phyloP scores from a whole-genome alignment of 78 protist species.

The Dictyostelium brefeldianum region DNA sequence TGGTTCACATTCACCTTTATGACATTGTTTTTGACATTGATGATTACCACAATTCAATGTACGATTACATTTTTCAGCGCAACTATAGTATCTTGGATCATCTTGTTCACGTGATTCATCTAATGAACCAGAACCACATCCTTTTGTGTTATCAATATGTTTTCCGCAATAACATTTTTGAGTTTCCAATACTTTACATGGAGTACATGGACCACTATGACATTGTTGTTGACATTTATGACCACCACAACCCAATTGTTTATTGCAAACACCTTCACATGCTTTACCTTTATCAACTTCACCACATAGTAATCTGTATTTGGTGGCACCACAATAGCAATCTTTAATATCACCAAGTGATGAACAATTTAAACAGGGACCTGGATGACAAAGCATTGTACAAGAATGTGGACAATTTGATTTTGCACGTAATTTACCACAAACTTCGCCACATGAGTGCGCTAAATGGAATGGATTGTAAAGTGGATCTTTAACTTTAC shows the following conservation, averaged over 20 bases:
- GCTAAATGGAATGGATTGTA: constrained; percentile 64
- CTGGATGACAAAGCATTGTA: constrained; percentile 84
- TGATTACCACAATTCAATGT: constrained; percentile 58
- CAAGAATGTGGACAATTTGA: constrained; percentile 84
- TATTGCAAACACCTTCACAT: constrained; percentile 52
- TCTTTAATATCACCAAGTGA: constrained; percentile 53
- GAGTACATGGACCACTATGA: constrained; percentile 72
- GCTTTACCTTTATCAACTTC: constrained; percentile 59
- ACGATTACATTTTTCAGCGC: constrained; percentile 35
- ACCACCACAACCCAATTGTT: constrained; percentile 58
- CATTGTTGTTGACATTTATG: constrained; percentile 74
- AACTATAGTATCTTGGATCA: constrained; percentile 37
- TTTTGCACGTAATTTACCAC: constrained; percentile 73
- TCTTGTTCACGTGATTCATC: background rate
- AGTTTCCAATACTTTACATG: constrained; percentile 62
- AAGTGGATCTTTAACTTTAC: constrained; percentile 47
- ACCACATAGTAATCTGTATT: constrained; percentile 69
- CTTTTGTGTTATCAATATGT: background rate
- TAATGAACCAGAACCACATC: constrained; percentile 53
- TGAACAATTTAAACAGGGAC: constrained; percentile 83
- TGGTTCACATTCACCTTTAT: constrained; percentile 77
- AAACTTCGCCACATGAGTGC: constrained; percentile 79
- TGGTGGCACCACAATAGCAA: constrained; percentile 63
- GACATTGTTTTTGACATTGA: constrained; percentile 51
- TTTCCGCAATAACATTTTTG: constrained; percentile 84